Evolutionary conservation across 2,329 filamentous ascomycete species (phyloP).

Genomic region (Arthrinium phaeospermum): DNA sequence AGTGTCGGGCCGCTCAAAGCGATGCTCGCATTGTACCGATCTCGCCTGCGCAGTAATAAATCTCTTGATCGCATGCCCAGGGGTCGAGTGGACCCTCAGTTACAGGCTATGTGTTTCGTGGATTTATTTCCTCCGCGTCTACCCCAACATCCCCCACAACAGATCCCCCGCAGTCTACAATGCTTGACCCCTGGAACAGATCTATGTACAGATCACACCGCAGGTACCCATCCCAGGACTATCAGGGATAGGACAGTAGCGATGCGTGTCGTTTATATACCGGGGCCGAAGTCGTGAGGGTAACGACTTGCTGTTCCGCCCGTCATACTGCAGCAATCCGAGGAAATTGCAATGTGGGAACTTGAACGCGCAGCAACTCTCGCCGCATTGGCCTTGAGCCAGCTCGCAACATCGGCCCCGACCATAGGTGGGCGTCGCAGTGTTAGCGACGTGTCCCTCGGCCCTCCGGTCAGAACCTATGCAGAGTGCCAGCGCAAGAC

Average conservation of each 20-base stretch:
- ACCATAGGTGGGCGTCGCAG: neutral
- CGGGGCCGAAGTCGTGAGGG: neutral
- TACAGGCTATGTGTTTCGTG: slow-evolving; percentile 21
- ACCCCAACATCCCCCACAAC: slow-evolving; percentile 12
- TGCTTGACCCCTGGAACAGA: neutral
- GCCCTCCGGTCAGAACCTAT: slow-evolving; percentile 20
- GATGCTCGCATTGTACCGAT: neutral
- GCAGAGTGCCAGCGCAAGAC: slow-evolving; percentile 41
- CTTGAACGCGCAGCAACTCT: neutral
- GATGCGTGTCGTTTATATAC: neutral
- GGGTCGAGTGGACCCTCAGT: neutral
- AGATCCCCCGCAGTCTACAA: slow-evolving; percentile 19
- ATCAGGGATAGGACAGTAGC: neutral
- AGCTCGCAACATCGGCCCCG: neutral
- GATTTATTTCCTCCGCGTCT: slow-evolving; percentile 21
- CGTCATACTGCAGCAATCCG: neutral
- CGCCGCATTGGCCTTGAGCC: neutral
- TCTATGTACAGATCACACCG: neutral
- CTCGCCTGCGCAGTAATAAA: neutral
- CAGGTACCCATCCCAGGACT: neutral
- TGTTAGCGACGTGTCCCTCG: neutral
- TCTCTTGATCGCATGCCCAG: neutral
- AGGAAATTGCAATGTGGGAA: neutral
- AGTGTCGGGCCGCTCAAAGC: too few relatives aligned
- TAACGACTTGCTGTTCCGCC: neutral